These are phyloP conservation scores for Penicillium tannophilum DNA, from an alignment of 495 filamentous ascomycete species.

Conservation along the genomic window DNA sequence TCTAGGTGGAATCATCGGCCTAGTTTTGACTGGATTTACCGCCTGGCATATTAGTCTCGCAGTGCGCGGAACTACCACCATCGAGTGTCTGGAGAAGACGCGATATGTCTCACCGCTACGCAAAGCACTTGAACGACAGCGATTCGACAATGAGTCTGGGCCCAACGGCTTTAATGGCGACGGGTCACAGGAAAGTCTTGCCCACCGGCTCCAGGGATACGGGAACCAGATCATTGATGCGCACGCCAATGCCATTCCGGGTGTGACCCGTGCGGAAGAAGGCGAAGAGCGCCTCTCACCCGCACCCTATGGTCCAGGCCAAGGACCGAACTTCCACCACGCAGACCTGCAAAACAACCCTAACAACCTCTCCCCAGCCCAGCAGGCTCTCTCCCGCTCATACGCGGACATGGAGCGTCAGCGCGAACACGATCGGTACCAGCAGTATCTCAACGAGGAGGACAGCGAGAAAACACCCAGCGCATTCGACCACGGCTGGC, in stretches of 20 bases:
- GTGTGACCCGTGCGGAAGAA: conserved; percentile 76
- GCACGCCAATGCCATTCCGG: conserved; percentile 81
- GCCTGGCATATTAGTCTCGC: conserved; percentile 90
- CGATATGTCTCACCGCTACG: conserved; percentile 82
- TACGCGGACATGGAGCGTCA: conserved; percentile 74
- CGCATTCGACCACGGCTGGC: conserved; percentile 87
- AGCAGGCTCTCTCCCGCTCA: conserved; percentile 54
- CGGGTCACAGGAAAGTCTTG: conserved; percentile 60
- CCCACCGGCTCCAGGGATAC: conserved; percentile 61
- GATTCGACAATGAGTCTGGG: conserved; percentile 44
- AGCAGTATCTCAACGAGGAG: conserved; percentile 85
- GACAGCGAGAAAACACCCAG: conserved; percentile 84
- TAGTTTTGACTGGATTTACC: conserved; percentile 89
- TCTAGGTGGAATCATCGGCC: conserved; percentile 83
- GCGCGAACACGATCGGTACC: conserved; percentile 73
- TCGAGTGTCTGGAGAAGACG: conserved; percentile 92
- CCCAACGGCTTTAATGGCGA: conserved; percentile 36
- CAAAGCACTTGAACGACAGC: conserved; percentile 64
- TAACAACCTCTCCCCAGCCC: conserved; percentile 38
- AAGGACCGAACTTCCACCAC: conserved; percentile 14
- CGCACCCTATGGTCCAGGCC: conserved; percentile 28
- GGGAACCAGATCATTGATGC: conserved; percentile 77
- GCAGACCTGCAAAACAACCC: conserved; percentile 6
- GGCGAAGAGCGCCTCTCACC: conserved; percentile 60
- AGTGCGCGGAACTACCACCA: conserved; percentile 79